A percentile compares a stretch with the other conserved stretches of the same genome.
Evolutionary conservation across 78 protist species (phyloP).

Genomic region (Speleostelium caveatum): DNA sequence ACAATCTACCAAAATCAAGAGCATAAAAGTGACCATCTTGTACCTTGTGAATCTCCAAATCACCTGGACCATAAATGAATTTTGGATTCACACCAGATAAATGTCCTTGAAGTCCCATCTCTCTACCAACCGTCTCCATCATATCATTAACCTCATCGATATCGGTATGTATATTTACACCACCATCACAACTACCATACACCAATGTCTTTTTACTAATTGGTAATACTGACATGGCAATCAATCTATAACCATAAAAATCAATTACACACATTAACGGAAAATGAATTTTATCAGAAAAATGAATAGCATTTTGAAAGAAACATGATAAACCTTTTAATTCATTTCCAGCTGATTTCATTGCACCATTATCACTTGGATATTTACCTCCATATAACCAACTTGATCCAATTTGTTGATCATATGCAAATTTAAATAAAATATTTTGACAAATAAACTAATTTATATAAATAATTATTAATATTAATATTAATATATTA

Average conservation of each 20-base stretch:
- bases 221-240: conserved; percentile 41
- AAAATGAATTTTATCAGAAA: conserved; percentile 1
- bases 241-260: conserved; percentile 49
- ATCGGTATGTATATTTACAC: conserved; percentile 15
- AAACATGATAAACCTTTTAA: conserved; percentile 13
- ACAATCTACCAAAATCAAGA: conserved; percentile 38
- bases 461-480: too few species aligned
- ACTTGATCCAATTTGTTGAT: not conserved
- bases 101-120: conserved; percentile 18
- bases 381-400: conserved; percentile 57
- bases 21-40: conserved; percentile 6
- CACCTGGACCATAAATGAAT: conserved; percentile 66
- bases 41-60: conserved; percentile 42
- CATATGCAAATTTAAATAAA: conserved; percentile 43
- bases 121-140: conserved; percentile 13
- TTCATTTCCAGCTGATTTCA: conserved; percentile 39
- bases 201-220: conserved; percentile 15
- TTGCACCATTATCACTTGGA: conserved; percentile 5
- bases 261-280: conserved; percentile 68
- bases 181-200: conserved; percentile 75
- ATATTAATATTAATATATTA: too few species aligned
- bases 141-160: not conserved
- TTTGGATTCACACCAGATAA: conserved; percentile 36
- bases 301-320: conserved; percentile 13
- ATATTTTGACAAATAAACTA: conserved; percentile 27